Evolutionary conservation across 495 filamentous ascomycete species (phyloP).

Genomic region (Parachaetomium inaequale): DNA sequence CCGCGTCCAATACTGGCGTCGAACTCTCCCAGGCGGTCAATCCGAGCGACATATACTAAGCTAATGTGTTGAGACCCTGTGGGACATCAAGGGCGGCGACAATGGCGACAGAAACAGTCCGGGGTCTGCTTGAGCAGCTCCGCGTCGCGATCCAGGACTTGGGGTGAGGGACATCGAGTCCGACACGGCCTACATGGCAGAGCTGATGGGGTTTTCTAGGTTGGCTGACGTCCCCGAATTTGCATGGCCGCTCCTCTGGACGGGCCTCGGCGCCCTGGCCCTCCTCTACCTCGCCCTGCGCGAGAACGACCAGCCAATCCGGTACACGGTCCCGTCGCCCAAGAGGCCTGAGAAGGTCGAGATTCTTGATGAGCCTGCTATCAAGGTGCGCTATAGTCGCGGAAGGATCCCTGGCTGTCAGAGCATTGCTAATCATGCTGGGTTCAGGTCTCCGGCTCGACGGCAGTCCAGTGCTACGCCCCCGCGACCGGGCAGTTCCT

Average conservation of each 20-base stretch:
- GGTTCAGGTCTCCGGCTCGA: conserved; percentile 48
- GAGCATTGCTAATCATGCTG: conserved; percentile 1
- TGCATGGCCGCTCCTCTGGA: conserved; percentile 23
- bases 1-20: not conserved
- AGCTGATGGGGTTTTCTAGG: not conserved
- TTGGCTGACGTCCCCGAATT: conserved; percentile 15
- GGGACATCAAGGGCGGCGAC: conserved; percentile 3
- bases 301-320: conserved; percentile 35
- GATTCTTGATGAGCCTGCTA: conserved; percentile 58
- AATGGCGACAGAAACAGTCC: conserved; percentile 14
- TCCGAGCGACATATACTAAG: not conserved
- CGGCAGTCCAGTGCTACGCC: conserved; percentile 77
- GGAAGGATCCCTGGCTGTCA: too few species aligned
- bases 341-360: conserved; percentile 48
- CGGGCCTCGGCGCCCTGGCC: conserved; percentile 27
- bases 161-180: conserved; percentile 2
- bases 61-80: not conserved
- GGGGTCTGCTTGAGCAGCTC: conserved; percentile 25
- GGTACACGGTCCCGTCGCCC: conserved; percentile 40
- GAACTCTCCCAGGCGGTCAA: not conserved
- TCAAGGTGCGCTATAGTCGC: conserved; percentile 39
- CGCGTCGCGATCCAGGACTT: conserved; percentile 16
- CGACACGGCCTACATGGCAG: not conserved
- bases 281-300: conserved; percentile 30
- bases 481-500: conserved; percentile 85